Evolutionary conservation across 257 asterid genomes (phyloP).

Genomic region (Solanum stenotomum): DNA sequence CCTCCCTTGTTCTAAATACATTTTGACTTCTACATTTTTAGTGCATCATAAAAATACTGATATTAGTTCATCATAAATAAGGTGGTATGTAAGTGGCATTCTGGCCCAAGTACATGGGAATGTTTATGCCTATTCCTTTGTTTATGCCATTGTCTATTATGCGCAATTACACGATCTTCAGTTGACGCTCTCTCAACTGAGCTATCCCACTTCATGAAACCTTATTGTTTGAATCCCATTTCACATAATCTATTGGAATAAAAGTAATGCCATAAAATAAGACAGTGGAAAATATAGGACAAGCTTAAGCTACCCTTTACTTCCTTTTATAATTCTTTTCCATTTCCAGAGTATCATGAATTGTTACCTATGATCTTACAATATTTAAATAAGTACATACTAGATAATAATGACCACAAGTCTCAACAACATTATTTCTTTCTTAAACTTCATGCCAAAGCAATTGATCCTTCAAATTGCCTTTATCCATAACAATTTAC

Average conservation of each 20-base stretch:
- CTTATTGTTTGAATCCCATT: not conserved
- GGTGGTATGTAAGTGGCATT: not conserved
- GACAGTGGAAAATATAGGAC: not conserved
- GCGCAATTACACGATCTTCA: too few species aligned
- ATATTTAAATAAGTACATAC: not conserved
- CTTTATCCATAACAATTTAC: not conserved
- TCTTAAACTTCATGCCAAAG: not conserved
- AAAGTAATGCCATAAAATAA: not conserved
- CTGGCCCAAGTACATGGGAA: not conserved
- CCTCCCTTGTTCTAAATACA: not conserved
- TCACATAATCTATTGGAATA: not conserved
- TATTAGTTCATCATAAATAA: too few species aligned
- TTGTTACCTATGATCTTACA: not conserved
- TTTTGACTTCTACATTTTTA: not conserved
- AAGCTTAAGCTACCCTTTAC: not conserved
- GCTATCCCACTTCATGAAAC: not conserved
- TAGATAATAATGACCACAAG: not conserved
- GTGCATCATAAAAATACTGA: not conserved
- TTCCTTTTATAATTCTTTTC: not conserved
- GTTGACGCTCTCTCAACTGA: too few species aligned
- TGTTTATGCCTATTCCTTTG: not conserved
- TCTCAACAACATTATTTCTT: not conserved
- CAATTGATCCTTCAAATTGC: not conserved
- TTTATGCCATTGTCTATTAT: not conserved
- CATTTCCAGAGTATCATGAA: not conserved